Conservation (phyloP, 257 asterid genomes). For the Catharanthus roseus region DNA sequence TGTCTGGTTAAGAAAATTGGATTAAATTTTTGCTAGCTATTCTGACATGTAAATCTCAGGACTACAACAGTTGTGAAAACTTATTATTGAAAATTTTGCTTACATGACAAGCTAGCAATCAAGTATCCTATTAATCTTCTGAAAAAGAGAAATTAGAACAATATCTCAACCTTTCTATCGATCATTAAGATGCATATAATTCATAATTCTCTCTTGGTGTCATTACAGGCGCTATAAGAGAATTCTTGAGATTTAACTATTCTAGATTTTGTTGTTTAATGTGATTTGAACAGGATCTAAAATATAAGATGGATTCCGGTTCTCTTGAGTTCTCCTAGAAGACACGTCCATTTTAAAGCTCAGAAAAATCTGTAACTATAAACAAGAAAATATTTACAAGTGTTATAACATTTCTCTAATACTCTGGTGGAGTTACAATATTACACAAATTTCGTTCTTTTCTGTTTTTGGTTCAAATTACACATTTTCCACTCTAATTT, state of each 20-base stretch:
- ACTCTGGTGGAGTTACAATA: neutral
- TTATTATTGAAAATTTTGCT: neutral
- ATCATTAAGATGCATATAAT: neutral
- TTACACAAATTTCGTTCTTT: too few species aligned
- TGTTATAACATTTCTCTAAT: too few species aligned
- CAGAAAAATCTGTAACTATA: neutral
- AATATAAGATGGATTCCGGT: neutral
- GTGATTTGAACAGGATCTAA: neutral
- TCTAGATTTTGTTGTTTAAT: neutral
- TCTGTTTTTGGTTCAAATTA: too few species aligned
- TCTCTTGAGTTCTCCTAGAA: neutral
- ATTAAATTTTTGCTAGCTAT: neutral
- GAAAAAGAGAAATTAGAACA: neutral
- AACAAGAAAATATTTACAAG: neutral
- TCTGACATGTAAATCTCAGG: neutral
- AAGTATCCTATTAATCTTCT: neutral
- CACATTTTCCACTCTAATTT: slow-evolving; percentile 12
- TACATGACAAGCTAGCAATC: neutral
- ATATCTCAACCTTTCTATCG: neutral
- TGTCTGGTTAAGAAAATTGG: neutral
- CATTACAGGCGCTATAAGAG: too few species aligned
- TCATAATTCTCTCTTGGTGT: too few species aligned
- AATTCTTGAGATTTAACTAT: too few species aligned
- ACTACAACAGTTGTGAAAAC: neutral
- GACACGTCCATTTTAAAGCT: neutral